Base-by-base conservation (phyloP, 805 yeast species). In the Wickerhamiella azyma region DNA sequence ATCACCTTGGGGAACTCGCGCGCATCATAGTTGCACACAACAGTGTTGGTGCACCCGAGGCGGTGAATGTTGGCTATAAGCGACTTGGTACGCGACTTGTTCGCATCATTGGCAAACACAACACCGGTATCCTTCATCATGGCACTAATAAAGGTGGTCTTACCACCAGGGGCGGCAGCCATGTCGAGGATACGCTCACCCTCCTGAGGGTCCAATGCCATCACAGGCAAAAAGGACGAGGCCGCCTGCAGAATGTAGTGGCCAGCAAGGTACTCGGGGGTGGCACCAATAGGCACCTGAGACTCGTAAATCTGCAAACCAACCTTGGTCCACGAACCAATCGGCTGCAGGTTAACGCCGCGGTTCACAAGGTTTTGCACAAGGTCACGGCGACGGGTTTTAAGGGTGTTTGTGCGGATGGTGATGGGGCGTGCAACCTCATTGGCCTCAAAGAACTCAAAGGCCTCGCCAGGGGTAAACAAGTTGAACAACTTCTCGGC, bases 121-220 rank as follows among this genome's bases (percentile, higher is more conserved):
- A 89, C 79, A 24, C 99, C 99, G 1, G 98, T 92, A 65, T 92
- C 92, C 62, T 92, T 92, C 97, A 92, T 92, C 67, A 89, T 66
- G 1, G 99, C 96, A 32, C 94, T 77, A 45, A 89, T 76, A 62
- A 85, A 88, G 2, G 98, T 89, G 17, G 96, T 85, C 62, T 89
- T 89, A 66, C 98, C 98, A 69, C 98, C 98, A 53, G 98, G 98
- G 26, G 98, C 96, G 50, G 98, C 94, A 41, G 98, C 97, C 99
- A 92, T 92, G 68, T 92, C 99, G 52, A 92, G 70, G 36, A 92
- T 73, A 59, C 98, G 81, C 69, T 92, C 99, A 61, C 83, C 79
- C 65, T 86, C 96, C 63, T 86, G 94, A n/a, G 99, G 98, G 52
- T 79, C 89, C 56, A 92, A 69, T 0, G 99, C 99, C 89, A 92